Conservation (phyloP, 257 asterid genomes). For the Penstemon newberryi region DNA sequence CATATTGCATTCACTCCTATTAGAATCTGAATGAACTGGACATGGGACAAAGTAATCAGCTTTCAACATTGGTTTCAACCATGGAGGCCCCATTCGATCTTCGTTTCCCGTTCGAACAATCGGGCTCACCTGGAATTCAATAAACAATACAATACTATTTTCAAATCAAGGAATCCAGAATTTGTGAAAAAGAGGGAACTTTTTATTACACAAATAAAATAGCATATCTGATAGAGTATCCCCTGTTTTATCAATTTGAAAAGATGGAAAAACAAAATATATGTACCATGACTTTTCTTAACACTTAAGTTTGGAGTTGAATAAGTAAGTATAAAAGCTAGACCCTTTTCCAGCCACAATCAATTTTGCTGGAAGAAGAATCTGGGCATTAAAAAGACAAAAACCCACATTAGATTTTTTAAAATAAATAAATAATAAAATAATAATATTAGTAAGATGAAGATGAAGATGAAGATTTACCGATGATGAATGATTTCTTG, state of each 20-base stretch:
- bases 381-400: conserved; percentile 15
- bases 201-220: neutral
- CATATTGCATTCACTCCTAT: conserved; percentile 61
- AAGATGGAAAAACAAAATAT: neutral
- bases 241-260: neutral
- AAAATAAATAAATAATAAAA: neutral
- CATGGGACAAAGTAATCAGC: conserved; percentile 57
- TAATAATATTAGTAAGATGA: conserved; percentile 4
- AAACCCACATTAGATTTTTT: conserved; percentile 15
- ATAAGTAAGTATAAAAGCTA: too few species aligned
- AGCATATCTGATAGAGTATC: neutral
- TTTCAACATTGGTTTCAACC: conserved; percentile 62
- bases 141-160: neutral
- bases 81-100: conserved; percentile 44
- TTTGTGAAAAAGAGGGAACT: neutral
- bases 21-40: conserved; percentile 44
- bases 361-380: conserved; percentile 6
- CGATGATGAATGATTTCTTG: neutral
- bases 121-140: conserved; percentile 41
- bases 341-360: neutral
- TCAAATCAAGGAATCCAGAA: neutral
- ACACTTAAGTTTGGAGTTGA: neutral
- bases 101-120: conserved; percentile 34
- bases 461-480: neutral
- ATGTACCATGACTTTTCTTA: conserved; percentile 28